These are phyloP conservation scores for Backusella liffmaniae DNA, from an alignment of 192 early-diverging fungal genomes.

Conservation along the genomic window DNA sequence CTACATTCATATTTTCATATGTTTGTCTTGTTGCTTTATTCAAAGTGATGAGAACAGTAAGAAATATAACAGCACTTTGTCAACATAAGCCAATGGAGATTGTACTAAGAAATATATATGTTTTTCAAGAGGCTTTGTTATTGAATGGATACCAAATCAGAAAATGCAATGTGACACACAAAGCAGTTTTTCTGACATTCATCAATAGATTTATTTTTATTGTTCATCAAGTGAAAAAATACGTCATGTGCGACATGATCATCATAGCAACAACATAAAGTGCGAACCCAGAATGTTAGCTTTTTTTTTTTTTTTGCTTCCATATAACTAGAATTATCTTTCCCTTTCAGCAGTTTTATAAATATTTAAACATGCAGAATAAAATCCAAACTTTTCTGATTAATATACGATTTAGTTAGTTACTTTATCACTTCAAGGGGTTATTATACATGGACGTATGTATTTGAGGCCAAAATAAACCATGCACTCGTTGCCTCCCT, in stretches of 20 bases:
- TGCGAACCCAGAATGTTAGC: too few species aligned
- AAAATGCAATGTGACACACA: not conserved
- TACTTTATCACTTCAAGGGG: not conserved
- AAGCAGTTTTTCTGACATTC: too few species aligned
- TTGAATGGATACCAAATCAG: not conserved
- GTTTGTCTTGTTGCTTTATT: not conserved
- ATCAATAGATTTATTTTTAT: too few species aligned
- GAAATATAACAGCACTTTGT: too few species aligned
- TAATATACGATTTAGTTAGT: not conserved
- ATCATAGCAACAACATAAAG: too few species aligned
- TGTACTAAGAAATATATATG: not conserved
- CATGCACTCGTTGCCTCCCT: not conserved
- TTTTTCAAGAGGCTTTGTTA: not conserved
- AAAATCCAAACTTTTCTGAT: too few species aligned
- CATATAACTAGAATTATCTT: too few species aligned
- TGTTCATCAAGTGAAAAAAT: too few species aligned
- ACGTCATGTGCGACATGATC: too few species aligned
- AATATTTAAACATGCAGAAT: too few species aligned
- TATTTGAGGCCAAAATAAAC: not conserved
- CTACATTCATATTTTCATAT: not conserved
- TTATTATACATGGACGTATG: not conserved
- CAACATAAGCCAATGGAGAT: not conserved
- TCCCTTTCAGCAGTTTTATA: too few species aligned
- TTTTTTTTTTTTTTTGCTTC: too few species aligned
- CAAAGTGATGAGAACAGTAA: not conserved